These are phyloP conservation scores for Conticribra guillardii DNA, from an alignment of 108 stramenopile species.

Conservation along the genomic window DNA sequence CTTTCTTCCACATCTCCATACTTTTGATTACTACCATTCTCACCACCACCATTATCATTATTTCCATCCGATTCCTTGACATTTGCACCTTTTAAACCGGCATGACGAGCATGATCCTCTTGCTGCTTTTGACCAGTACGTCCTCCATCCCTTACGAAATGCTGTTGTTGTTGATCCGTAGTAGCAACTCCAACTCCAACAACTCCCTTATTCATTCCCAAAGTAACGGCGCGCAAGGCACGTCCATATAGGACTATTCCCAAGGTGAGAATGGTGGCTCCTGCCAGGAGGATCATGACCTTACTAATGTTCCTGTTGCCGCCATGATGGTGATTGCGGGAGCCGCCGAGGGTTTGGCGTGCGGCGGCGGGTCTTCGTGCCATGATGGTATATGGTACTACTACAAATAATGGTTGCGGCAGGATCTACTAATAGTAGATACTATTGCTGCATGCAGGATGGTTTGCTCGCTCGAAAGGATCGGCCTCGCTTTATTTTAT, in stretches of 20 bases:
- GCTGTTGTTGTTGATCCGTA: too few species aligned
- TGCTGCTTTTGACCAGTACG: neutral
- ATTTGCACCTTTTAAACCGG: too few species aligned
- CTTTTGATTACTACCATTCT: neutral
- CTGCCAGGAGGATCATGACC: neutral
- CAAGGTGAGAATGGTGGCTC: neutral
- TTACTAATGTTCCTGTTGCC: neutral
- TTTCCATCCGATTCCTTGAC: neutral
- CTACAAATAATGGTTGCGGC: too few species aligned
- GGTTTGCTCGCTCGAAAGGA: too few species aligned
- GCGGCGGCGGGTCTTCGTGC: conserved; percentile 14
- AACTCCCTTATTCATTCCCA: too few species aligned
- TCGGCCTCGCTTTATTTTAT: too few species aligned
- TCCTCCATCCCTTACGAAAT: neutral
- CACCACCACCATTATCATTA: neutral
- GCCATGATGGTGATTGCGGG: neutral
- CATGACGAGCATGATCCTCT: neutral
- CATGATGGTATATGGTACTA: too few species aligned
- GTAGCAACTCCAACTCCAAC: too few species aligned
- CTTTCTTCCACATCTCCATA: neutral
- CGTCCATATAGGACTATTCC: too few species aligned
- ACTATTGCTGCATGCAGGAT: too few species aligned
- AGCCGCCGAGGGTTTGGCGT: conserved; percentile 1
- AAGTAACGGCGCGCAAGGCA: too few species aligned
- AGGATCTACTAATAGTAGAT: too few species aligned